Evolutionary conservation across 768 basidiomycete species (phyloP).

Genomic region (Psilocybe subaeruginosa): DNA sequence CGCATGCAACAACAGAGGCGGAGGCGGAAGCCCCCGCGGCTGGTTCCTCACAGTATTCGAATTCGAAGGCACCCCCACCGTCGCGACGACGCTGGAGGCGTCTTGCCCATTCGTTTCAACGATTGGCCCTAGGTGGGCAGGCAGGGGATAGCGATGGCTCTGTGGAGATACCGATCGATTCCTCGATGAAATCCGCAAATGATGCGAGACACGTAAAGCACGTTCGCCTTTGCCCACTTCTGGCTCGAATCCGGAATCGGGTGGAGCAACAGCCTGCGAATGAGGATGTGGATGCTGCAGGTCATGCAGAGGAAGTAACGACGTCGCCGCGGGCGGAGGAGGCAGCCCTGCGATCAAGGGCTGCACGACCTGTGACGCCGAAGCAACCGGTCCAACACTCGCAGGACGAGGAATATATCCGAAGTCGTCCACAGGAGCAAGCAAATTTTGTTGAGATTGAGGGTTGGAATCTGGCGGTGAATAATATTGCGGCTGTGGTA

Average conservation of each 20-base stretch:
- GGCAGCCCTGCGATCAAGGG: slow-evolving; percentile 39
- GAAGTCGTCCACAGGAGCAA: neutral
- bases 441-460: slow-evolving; percentile 17
- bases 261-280: neutral
- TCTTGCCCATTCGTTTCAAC: slow-evolving; percentile 4
- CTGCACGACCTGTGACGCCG: slow-evolving; percentile 32
- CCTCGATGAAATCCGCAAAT: slow-evolving; percentile 58
- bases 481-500: slow-evolving; percentile 16
- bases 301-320: slow-evolving; percentile 26
- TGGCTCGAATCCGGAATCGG: slow-evolving; percentile 30
- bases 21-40: slow-evolving; percentile 18
- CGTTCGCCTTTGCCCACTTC: slow-evolving; percentile 66
- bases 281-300: slow-evolving; percentile 6
- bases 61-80: slow-evolving; percentile 8
- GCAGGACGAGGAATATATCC: slow-evolving; percentile 43
- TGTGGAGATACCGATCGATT: slow-evolving; percentile 65
- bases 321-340: slow-evolving; percentile 30
- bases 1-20: slow-evolving; percentile 14
- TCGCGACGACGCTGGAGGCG: slow-evolving; percentile 3
- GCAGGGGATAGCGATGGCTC: slow-evolving; percentile 55
- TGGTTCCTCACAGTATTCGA: slow-evolving; percentile 3
- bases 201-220: slow-evolving; percentile 59
- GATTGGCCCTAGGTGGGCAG: slow-evolving; percentile 20
- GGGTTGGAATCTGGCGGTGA: slow-evolving; percentile 22
- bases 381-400: slow-evolving; percentile 47